These are phyloP conservation scores for Omphalea diandra DNA, from an alignment of 441 rosid species.

Conservation along the genomic window DNA sequence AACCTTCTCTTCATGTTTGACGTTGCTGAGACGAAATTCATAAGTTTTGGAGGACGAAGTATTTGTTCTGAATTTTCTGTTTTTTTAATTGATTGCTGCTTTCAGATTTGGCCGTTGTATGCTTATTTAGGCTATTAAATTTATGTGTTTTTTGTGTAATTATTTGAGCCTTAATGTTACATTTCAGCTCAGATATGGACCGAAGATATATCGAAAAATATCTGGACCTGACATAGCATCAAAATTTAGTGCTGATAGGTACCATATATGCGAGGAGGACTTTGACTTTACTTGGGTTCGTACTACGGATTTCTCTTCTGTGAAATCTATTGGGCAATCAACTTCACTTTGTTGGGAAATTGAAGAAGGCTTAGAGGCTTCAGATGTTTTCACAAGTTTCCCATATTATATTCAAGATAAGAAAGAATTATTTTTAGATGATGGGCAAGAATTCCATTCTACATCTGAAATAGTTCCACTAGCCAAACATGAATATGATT, in stretches of 20 bases:
- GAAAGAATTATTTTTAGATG: conserved; percentile 38
- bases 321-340: conserved; percentile 66
- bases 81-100: neutral
- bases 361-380: conserved; percentile 34
- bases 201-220: conserved; percentile 55
- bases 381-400: conserved; percentile 46
- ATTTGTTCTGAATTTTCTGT: neutral
- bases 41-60: neutral
- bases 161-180: neutral
- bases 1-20: conserved; percentile 3
- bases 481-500: conserved; percentile 36
- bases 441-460: conserved; percentile 45
- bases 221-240: conserved; percentile 61
- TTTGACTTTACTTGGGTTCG: conserved; percentile 84
- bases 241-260: conserved; percentile 56
- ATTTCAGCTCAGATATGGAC: conserved; percentile 69
- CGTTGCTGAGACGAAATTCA: neutral
- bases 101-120: neutral
- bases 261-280: conserved; percentile 79
- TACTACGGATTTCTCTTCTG: conserved; percentile 62
- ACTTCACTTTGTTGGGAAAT: conserved; percentile 66
- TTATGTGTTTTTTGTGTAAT: conserved; percentile 2
- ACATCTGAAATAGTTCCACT: conserved; percentile 61
- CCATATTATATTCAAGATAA: conserved; percentile 52
- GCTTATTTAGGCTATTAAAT: neutral